Conservation (phyloP, 495 filamentous ascomycete genomes). For the Letharia lupina region DNA sequence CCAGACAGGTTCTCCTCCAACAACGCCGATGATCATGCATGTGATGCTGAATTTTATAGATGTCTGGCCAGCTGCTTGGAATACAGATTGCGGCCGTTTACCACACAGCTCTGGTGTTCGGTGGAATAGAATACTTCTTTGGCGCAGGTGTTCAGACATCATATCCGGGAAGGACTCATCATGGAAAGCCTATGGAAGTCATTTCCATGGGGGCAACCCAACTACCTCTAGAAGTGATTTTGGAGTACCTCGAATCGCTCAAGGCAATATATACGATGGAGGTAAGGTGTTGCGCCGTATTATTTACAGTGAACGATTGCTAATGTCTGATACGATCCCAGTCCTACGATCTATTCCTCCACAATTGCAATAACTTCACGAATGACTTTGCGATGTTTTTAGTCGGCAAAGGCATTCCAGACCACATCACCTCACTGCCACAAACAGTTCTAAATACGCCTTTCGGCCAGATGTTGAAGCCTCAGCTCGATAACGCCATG, state of each 20-base stretch:
- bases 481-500: constrained; percentile 69
- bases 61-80: constrained; percentile 36
- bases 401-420: constrained; percentile 80
- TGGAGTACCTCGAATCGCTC: constrained; percentile 82
- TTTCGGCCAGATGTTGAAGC: constrained; percentile 82
- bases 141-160: constrained; percentile 74
- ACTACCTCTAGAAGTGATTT: constrained; percentile 71
- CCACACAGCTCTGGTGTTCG: constrained; percentile 80
- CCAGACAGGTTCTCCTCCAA: constrained; percentile 31
- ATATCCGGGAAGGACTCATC: constrained; percentile 68
- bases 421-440: constrained; percentile 81
- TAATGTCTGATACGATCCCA: constrained; percentile 27
- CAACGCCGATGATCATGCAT: background rate
- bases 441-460: constrained; percentile 81
- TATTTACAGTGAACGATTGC: constrained; percentile 6
- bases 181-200: constrained; percentile 74
- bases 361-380: constrained; percentile 98
- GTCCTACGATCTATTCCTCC: constrained; percentile 81
- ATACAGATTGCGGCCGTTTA: constrained; percentile 83
- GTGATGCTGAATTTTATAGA: constrained; percentile 14
- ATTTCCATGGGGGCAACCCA: constrained; percentile 66
- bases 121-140: constrained; percentile 67
- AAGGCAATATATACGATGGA: constrained; percentile 75
- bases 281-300: constrained; percentile 34
- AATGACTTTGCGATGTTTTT: constrained; percentile 90